Evolutionary conservation across 345 rosid species (phyloP).

Genomic region (Boechera retrofracta): DNA sequence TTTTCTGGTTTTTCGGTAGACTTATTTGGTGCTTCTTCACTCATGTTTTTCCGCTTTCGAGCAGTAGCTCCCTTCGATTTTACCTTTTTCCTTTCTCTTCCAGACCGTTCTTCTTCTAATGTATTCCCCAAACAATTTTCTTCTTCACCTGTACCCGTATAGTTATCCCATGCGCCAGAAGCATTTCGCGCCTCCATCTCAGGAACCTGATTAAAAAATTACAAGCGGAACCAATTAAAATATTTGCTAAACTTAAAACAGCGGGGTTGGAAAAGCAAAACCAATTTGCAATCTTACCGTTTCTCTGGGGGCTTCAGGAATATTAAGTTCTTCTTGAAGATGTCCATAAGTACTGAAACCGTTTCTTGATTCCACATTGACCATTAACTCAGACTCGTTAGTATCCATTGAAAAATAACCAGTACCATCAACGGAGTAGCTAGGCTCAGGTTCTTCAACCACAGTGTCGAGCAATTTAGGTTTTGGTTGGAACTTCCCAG

Average conservation of each 20-base stretch:
- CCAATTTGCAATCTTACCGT: conserved; percentile 47
- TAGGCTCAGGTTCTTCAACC: conserved; percentile 42
- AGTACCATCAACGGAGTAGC: conserved; percentile 45
- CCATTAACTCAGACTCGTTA: conserved; percentile 36
- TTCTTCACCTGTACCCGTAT: conserved; percentile 25
- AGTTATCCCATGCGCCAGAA: conserved; percentile 36
- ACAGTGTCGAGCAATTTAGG: conserved; percentile 50
- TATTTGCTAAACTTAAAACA: neutral
- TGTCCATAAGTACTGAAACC: conserved; percentile 15
- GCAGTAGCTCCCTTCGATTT: conserved; percentile 39
- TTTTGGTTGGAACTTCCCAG: conserved; percentile 57
- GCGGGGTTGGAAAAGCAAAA: neutral
- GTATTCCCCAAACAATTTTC: conserved; percentile 38
- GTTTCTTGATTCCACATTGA: conserved; percentile 43
- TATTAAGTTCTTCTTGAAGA: conserved; percentile 34
- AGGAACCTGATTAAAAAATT: conserved; percentile 22
- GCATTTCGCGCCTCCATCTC: conserved; percentile 37
- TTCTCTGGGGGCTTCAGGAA: conserved; percentile 43
- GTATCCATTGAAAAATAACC: conserved; percentile 28
- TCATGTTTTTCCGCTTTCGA: conserved; percentile 53
- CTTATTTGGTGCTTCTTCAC: conserved; percentile 48
- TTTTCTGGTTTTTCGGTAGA: conserved; percentile 54
- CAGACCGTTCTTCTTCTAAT: conserved; percentile 34
- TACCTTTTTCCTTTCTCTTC: conserved; percentile 35
- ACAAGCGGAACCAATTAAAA: neutral